Base-by-base conservation (phyloP, 345 rosid species). In the Eucalyptus brandiana region DNA sequence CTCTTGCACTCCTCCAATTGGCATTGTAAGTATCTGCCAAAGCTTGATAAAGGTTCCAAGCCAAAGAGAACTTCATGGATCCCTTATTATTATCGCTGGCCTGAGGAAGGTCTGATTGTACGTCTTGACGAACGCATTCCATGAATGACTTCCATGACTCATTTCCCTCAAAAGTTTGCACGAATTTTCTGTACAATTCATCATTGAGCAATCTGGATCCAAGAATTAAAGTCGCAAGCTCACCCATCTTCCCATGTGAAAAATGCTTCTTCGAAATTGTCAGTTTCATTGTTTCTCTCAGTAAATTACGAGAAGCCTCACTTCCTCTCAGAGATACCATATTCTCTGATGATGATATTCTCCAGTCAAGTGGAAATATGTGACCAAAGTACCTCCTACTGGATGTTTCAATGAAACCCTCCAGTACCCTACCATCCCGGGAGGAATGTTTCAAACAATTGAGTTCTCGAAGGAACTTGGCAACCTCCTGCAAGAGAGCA, bases 161-260 rank as follows among this genome's bases (percentile, higher is more conserved):
- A 87, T 90, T 89, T 89, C 67, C 89, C 15, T 76, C 16, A 45
- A 89, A 88, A 21, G 90, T 58, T 60, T 54, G 40, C 10, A 30
- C 56, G 47, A 90, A 88, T 44, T 86, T 89, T 85, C 3, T 24
- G 87, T 72, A 89, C 4, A 89, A 80, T 45, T 65, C 91, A 32
- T 49, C 24, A 4, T 24, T 17, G 9, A 91, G 76, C 72, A 87
- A 72, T 45, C 89, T 87, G 32, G 95, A 92, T 19, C 95, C 95
- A 88, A 95, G 93, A 91, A 94, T 89, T 13, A 91, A 69, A 87
- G 89, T 45, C 24, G 87, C 91, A 80, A 93, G 44, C 53, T 72
- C 88, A 47, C 95, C 96, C 76, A 90, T 87, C 67, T 87, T 89
- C 58, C 93, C 92, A 89, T 92, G 91, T 12, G 95, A 91, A 40